Evolutionary conservation across 2,329 filamentous ascomycete species (phyloP), one percentile per base, ranked within the genome.

Genomic region (Cordyceps farinosa): DNA sequence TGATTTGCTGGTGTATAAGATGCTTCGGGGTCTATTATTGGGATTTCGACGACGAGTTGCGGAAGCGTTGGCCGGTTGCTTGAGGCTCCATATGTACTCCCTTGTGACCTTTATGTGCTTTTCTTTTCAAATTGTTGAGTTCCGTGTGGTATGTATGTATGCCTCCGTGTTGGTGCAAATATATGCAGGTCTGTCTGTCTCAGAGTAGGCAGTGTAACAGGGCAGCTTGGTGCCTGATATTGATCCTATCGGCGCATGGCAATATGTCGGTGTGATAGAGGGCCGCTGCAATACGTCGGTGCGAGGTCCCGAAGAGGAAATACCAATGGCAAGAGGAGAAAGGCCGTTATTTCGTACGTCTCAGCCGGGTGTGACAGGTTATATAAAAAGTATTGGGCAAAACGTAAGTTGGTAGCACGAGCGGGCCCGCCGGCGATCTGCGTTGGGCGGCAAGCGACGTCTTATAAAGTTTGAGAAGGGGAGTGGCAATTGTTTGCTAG

Each of bases 41-140:
- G 36, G 47, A 53, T 51, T 63, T 59, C 30, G 50, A 59, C 7
- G 61, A 63, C 32, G 61, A 63, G 48, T 63, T 63, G 47, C 61
- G 61, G 48, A 59, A 59, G 34, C 61, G 61, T 53, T 59, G 61
- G 32, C 55, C 61, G 13, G 61, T 63, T 58, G 61, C 54, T 40
- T 15, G 42, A 32, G 48, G 61, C 52, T 45, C 61, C 61, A 63
- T 63, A 52, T 53, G 61, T 30, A 40, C 60, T 53, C 27, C 34
- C 17, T 17, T n/a, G 17, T 30, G 11, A 22, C 29, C 15, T 11
- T 10, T 36, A 5, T 36, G 50, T 38, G 10, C n/a, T 6, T 15
- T 22, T 17, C 40, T 9, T 8, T 29, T 22, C 45, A 47, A n/a
- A 11, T 17, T 47, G 44, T 27, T 57, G 54, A 45, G 30, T 10